These are phyloP conservation scores for Rhodotorula taiwanensis DNA, from an alignment of 768 basidiomycete species.

Conservation along the genomic window DNA sequence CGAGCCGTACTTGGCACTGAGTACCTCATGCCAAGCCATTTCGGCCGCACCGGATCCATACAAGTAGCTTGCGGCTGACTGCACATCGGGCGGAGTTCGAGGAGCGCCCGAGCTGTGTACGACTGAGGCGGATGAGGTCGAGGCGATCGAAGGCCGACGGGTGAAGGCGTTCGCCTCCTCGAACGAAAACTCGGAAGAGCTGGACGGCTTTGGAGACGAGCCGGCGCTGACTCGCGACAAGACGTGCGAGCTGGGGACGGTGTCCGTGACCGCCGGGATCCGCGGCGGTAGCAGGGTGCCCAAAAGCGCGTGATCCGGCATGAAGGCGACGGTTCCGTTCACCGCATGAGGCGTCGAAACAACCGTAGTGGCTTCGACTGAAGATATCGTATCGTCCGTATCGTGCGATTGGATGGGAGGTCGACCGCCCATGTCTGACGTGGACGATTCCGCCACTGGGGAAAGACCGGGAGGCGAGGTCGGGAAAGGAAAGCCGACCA, in stretches of 20 bases:
- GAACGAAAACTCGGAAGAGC: neutral
- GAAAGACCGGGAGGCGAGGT: neutral
- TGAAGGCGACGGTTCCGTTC: too few relatives aligned
- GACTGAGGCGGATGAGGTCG: neutral
- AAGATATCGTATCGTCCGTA: neutral
- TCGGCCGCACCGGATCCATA: conserved; percentile 13
- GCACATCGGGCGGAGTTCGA: conserved; percentile 28
- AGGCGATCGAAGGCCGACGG: neutral
- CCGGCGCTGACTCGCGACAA: too few relatives aligned
- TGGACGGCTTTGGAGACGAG: neutral
- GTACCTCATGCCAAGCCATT: conserved; percentile 31
- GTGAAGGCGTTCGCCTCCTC: neutral
- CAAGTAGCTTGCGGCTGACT: conserved; percentile 8
- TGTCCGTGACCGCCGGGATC: too few relatives aligned
- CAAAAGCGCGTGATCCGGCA: too few relatives aligned
- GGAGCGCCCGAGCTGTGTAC: neutral
- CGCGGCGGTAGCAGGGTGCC: too few relatives aligned
- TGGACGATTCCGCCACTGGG: neutral
- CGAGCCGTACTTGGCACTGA: conserved; percentile 4
- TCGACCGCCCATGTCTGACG: neutral
- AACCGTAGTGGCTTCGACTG: too few relatives aligned
- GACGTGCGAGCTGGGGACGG: too few relatives aligned
- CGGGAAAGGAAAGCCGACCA: conserved; percentile 26
- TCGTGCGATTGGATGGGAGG: neutral
- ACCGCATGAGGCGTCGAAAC: too few relatives aligned